Percentiles rank a stretch among this genome's conserved stretches.
Conservation (phyloP, 805 yeast genomes). For the Metschnikowia rubicola region DNA sequence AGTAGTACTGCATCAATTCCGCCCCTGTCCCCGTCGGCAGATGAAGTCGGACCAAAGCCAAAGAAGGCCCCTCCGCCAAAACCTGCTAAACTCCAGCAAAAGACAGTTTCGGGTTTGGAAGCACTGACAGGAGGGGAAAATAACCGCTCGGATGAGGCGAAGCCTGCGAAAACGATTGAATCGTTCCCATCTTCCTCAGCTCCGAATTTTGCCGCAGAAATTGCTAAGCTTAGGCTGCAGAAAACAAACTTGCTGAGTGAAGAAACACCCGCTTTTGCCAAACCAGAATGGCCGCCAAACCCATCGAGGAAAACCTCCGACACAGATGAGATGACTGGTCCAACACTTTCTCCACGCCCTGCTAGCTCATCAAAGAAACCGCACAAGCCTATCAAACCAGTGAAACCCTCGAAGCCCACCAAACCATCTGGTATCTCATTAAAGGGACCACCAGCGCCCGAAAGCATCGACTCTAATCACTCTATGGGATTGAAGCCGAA, state of each 20-base stretch:
- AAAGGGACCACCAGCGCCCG: background rate
- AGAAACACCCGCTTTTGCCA: background rate
- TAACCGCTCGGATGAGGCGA: background rate
- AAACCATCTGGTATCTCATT: background rate
- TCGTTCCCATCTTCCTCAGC: background rate
- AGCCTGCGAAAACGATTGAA: background rate
- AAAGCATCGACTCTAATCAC: too few relatives aligned
- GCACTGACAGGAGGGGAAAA: background rate
- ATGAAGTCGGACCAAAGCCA: slow-evolving; percentile 1
- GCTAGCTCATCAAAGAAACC: background rate
- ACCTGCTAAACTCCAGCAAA: slow-evolving; percentile 27
- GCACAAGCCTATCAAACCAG: slow-evolving; percentile 16
- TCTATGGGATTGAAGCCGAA: too few relatives aligned
- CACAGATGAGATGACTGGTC: too few relatives aligned
- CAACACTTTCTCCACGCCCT: too few relatives aligned
- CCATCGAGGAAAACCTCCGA: background rate
- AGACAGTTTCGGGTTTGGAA: background rate
- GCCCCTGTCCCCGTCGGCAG: background rate
- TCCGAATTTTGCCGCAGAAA: slow-evolving; percentile 30
- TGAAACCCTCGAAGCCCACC: slow-evolving; percentile 13
- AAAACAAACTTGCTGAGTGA: background rate
- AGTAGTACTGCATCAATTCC: background rate
- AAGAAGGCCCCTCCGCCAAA: slow-evolving; percentile 43
- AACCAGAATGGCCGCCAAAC: slow-evolving; percentile 3
- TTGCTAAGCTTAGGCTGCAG: slow-evolving; percentile 15